phyloP scores from a whole-genome alignment of 306 rosid genomes.

The Canavalia gladiata region DNA sequence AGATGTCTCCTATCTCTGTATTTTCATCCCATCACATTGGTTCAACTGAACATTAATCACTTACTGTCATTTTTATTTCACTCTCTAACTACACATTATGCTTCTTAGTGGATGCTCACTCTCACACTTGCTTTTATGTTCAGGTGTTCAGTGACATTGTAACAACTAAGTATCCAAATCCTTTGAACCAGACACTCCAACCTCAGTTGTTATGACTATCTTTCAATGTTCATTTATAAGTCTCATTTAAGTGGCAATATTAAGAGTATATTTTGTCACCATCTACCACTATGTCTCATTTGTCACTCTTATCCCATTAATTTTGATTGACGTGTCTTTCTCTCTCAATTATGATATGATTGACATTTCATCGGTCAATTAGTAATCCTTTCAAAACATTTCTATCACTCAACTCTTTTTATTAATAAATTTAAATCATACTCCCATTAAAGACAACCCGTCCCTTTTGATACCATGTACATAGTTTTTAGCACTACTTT shows the following conservation, averaged over 20 bases:
- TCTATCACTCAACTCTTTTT: too few species aligned
- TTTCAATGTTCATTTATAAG: not conserved
- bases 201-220: not conserved
- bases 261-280: constrained; percentile 31
- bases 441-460: not conserved
- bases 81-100: not conserved
- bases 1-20: constrained; percentile 36
- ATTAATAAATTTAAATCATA: not conserved
- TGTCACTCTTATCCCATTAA: constrained; percentile 27
- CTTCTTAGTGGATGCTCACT: not conserved
- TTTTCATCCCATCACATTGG: constrained; percentile 24
- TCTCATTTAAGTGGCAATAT: not conserved
- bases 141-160: constrained; percentile 36
- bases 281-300: constrained; percentile 35
- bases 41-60: not conserved
- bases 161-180: constrained; percentile 23
- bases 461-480: not conserved
- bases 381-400: not conserved
- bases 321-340: constrained; percentile 9
- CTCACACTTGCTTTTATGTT: not conserved
- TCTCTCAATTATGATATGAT: constrained; percentile 27
- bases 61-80: constrained; percentile 34
- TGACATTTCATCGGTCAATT: constrained; percentile 30
- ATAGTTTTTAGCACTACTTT: not conserved
- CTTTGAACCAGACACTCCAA: constrained; percentile 31